Evolutionary conservation across 768 basidiomycete species (phyloP), one percentile per base, ranked within the genome.

Genomic region (Boletus subparvulus): DNA sequence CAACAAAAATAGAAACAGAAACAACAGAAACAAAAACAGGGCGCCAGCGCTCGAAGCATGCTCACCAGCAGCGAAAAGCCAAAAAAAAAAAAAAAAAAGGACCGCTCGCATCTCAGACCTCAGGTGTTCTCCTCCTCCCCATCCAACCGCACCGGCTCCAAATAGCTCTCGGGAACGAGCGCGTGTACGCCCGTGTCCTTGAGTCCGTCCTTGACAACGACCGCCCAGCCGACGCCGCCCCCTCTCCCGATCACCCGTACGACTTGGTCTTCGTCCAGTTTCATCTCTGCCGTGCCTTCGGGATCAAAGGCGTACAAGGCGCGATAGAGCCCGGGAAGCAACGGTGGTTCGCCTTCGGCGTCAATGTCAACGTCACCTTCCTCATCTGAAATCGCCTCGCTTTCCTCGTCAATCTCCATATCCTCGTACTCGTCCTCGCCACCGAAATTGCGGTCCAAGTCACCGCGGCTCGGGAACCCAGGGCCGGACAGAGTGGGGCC

Each of bases 281-380:
- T 77, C 89, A 93, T 91, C 82, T 94, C 92, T 35, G 89, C 87
- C 17, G 83, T 83, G 2, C 90, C 87, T 63, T 92, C 89, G 0
- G 89, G 87, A 57, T 86, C 84, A 60, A 94, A 93, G 5, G 84
- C 78, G 60, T 87, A 94, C 69, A 91, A 13, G 9, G 92, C 90
- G 16, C 86, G 83, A 65, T 94, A 94, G 2, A 88, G 56, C 0
- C 92, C 92, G 0, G 91, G 87, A 21, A 77, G 72, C 2, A 90
- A 77, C 41, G 77, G 77, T 2, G 55, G 65, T 14, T 72, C 69
- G 28, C 61, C 61, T 26, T 69, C 69, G 33, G 6, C 28, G 6
- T 28, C 28, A 7, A 50, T 60, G 1, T 57, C 66, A 16, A 54
- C 60, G 1, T 58, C 65, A 19, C 54, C 66, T 26, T 58, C 58